These are phyloP conservation scores for Chalciporus pseudorubinellus DNA, from an alignment of 768 basidiomycete genomes.

Conservation along the genomic window DNA sequence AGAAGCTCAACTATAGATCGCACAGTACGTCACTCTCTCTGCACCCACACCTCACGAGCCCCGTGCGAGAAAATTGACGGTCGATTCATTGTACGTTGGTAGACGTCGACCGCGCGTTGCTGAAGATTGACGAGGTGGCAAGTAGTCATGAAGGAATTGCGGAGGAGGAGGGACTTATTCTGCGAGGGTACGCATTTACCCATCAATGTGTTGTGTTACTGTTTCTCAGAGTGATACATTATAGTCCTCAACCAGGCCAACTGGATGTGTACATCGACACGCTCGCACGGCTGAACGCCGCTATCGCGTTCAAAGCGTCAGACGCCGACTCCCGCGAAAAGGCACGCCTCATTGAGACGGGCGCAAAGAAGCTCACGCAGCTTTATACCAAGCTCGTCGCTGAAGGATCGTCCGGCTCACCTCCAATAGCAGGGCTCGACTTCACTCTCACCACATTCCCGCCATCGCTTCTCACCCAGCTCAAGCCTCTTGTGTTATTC, in stretches of 20 bases:
- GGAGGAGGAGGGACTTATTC: constrained; percentile 73
- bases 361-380: constrained; percentile 77
- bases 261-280: constrained; percentile 66
- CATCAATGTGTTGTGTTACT: neutral
- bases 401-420: constrained; percentile 76
- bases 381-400: constrained; percentile 87
- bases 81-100: neutral
- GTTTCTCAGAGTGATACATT: neutral
- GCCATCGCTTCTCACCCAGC: constrained; percentile 45
- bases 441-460: constrained; percentile 56
- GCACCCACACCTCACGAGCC: neutral
- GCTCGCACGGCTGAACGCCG: constrained; percentile 73
- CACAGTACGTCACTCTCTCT: constrained; percentile 56
- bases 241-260: constrained; percentile 69
- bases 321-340: constrained; percentile 56
- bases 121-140: constrained; percentile 77
- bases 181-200: constrained; percentile 56
- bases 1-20: constrained; percentile 67
- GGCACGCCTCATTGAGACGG: constrained; percentile 78
- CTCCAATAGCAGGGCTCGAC: constrained; percentile 58
- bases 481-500: constrained; percentile 65
- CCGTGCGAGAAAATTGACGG: neutral
- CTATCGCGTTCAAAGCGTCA: constrained; percentile 70
- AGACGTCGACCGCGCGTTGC: constrained; percentile 81
- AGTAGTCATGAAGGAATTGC: constrained; percentile 73